Evolutionary conservation across 495 filamentous ascomycete genomes (phyloP), one percentile per base, ranked within the genome.

Genomic region (Thermothielavioides terrestris): DNA sequence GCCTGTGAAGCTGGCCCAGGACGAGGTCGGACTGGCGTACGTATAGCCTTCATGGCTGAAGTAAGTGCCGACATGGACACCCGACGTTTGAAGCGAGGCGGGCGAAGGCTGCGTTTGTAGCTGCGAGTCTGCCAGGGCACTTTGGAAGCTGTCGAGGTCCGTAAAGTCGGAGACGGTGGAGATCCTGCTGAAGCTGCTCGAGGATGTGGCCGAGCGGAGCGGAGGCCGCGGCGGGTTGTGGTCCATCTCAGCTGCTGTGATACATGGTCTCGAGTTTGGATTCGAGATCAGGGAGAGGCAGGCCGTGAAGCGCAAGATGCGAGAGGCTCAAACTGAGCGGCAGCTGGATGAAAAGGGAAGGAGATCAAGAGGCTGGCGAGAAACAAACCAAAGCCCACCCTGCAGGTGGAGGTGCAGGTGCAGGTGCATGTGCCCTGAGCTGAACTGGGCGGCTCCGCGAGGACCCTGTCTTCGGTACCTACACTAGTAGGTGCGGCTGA

Each of bases 121-220:
- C 12, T 50, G 42, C 17, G 34, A 21, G n/a, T 10, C 18, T 22
- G 56, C 40, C 12, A 45, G 18, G 18, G 55, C 55, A 22, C 60
- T 57, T 37, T 61, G 35, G 50, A 60, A 62, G 37, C 44, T 61
- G 36, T 61, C 63, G 30, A 57, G 52, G 30, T 66, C 65, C 31
- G 57, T 53, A 22, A 64, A 58, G 40, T 73, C 69, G 26, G 69
- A 73, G 9, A 74, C 43, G 30, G 61, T 65, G 25, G 71, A 72
- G 43, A 76, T 70, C 51, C 70, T 65, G 44, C 66, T 68, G 49
- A 74, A 51, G 25, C 56, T 42, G 25, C 61, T 42, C 27, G 50
- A 37, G 11, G 55, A 56, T 6, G 51, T 54, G 47, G 31, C 49
- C 3, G 49, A 48, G 11, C 55, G 62, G 48, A 54, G 52, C 26